A percentile compares a stretch with the other conserved stretches of the same genome.
phyloP scores from a whole-genome alignment of 2,329 filamentous ascomycete genomes.

The Huntiella decipiens region DNA sequence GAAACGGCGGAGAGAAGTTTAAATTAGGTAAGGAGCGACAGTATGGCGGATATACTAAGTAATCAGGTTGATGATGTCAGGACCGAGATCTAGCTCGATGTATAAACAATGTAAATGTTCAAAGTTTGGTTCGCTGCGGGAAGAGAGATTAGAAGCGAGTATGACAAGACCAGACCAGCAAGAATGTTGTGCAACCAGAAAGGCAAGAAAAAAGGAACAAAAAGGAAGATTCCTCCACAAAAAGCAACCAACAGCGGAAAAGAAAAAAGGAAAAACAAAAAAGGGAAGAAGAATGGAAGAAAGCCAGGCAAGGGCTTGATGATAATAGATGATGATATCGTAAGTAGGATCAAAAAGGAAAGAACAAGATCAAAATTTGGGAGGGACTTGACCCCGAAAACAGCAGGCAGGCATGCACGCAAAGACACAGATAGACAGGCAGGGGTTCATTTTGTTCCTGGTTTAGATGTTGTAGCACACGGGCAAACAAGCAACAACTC shows the following conservation, averaged over 20 bases:
- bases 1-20: neutral
- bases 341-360: neutral
- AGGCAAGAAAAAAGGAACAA: neutral
- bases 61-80: neutral
- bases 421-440: no score
- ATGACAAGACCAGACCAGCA: no score
- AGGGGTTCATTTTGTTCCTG: no score
- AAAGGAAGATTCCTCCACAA: neutral
- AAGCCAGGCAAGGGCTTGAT: neutral
- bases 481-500: no score
- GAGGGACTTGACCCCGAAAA: no score
- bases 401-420: no score
- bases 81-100: no score
- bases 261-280: neutral
- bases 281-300: neutral
- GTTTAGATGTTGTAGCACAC: neutral
- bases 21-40: neutral
- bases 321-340: no score
- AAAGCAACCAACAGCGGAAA: neutral
- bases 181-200: neutral
- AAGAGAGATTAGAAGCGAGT: neutral
- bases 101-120: neutral
- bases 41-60: neutral
- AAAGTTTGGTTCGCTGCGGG: no score
- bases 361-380: neutral